Conservation (phyloP, 306 rosid species). For the Gynostemma pentaphyllum region DNA sequence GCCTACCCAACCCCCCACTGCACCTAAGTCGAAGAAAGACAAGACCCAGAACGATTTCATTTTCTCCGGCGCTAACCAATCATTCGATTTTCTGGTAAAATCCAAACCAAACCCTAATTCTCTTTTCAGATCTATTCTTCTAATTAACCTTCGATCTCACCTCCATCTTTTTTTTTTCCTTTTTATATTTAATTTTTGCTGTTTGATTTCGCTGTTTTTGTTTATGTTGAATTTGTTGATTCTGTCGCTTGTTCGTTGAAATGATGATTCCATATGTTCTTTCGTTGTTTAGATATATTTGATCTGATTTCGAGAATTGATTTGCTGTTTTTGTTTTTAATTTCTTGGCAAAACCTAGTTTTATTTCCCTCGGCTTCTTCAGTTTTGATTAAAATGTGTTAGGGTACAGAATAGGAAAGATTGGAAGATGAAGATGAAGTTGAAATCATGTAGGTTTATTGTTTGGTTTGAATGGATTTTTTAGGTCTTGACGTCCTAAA, state of each 20-base stretch:
- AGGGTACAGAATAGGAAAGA: neutral
- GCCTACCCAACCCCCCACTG: neutral
- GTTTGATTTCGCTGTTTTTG: neutral
- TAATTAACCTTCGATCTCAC: neutral
- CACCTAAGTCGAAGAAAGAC: neutral
- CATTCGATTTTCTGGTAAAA: neutral
- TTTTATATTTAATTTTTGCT: neutral
- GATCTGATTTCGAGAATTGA: neutral
- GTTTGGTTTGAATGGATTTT: neutral
- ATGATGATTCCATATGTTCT: neutral
- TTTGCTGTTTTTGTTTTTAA: neutral
- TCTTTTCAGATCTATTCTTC: neutral
- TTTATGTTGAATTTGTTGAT: neutral
- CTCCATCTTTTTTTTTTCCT: neutral
- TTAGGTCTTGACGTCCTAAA: neutral
- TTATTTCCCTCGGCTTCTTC: neutral
- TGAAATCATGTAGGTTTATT: neutral
- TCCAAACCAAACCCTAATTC: neutral
- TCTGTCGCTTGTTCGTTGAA: neutral
- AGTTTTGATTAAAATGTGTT: neutral
- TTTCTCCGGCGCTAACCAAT: neutral
- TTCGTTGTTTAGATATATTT: neutral
- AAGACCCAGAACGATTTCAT: neutral
- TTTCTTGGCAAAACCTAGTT: neutral
- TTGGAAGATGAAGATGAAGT: too few species aligned